Evolutionary conservation across 1,284 basidiomycete species (phyloP).

Genomic region (Dichomitus squalens): DNA sequence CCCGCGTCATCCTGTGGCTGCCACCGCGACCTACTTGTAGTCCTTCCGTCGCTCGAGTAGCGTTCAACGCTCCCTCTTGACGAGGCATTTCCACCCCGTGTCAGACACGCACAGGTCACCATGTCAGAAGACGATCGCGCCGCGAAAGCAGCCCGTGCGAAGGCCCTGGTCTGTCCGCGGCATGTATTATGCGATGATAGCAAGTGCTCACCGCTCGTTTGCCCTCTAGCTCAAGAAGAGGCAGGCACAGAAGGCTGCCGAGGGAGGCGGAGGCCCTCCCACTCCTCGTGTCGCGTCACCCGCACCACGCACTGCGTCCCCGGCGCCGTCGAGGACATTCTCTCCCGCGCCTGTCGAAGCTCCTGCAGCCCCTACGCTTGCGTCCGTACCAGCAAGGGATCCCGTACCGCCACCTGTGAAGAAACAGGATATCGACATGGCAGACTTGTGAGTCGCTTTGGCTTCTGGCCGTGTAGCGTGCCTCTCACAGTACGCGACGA

Average conservation of each 20-base stretch:
- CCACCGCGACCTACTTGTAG: neutral
- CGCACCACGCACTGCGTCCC: slow-evolving; percentile 35
- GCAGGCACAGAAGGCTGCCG: slow-evolving; percentile 64
- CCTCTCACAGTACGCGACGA: slow-evolving; percentile 1
- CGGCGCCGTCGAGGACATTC: slow-evolving; percentile 51
- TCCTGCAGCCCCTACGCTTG: slow-evolving; percentile 34
- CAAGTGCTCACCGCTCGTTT: slow-evolving; percentile 14
- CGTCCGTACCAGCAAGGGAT: slow-evolving; percentile 39
- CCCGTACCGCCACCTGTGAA: slow-evolving; percentile 19
- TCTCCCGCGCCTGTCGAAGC: slow-evolving; percentile 36
- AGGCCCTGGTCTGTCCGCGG: slow-evolving; percentile 61
- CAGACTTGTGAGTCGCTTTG: slow-evolving; percentile 34
- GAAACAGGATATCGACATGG: slow-evolving; percentile 25
- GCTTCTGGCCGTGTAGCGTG: neutral
- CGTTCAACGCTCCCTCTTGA: neutral
- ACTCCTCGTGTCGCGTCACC: slow-evolving; percentile 34
- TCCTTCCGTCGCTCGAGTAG: neutral
- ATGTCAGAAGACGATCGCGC: slow-evolving; percentile 75
- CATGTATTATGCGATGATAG: slow-evolving; percentile 7
- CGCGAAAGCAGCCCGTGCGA: slow-evolving; percentile 77
- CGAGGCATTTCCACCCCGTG: neutral
- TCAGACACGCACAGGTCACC: slow-evolving; percentile 26
- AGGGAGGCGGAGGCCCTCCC: slow-evolving; percentile 31
- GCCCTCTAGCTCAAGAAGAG: slow-evolving; percentile 63
- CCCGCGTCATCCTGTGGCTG: neutral